A percentile compares a stretch with the other conserved stretches of the same genome.
Evolutionary conservation across 2,329 filamentous ascomycete species (phyloP).

Genomic region (Fusarium avenaceum): DNA sequence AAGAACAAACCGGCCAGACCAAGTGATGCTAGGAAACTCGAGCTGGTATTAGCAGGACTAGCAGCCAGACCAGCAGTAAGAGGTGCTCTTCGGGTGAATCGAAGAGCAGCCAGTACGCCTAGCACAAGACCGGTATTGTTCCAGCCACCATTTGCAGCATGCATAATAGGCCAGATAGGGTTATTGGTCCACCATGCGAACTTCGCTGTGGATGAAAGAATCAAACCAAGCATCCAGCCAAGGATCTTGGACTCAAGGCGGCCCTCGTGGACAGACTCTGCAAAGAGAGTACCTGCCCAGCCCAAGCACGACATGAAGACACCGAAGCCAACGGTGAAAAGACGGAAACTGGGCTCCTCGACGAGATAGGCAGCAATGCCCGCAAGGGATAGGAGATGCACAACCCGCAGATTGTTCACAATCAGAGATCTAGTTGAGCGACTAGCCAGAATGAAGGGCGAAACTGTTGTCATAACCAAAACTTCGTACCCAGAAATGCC

Average conservation of each 20-base stretch:
- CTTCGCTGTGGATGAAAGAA: slow-evolving; percentile 89
- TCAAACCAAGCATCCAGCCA: slow-evolving; percentile 83
- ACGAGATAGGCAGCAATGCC: slow-evolving; percentile 86
- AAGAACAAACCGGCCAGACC: slow-evolving; percentile 90
- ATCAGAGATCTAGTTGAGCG: slow-evolving; percentile 76
- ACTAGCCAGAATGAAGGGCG: slow-evolving; percentile 83
- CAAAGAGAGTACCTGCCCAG: slow-evolving; percentile 85
- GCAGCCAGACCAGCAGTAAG: slow-evolving; percentile 56
- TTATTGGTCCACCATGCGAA: slow-evolving; percentile 97
- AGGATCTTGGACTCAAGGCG: slow-evolving; percentile 86
- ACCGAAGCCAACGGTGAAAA: slow-evolving; percentile 85
- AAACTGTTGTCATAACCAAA: slow-evolving; percentile 85
- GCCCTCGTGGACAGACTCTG: slow-evolving; percentile 79
- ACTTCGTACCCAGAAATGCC: slow-evolving; percentile 97
- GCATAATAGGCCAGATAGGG: slow-evolving; percentile 95
- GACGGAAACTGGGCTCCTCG: slow-evolving; percentile 77
- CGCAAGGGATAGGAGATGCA: slow-evolving; percentile 82
- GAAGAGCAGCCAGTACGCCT: slow-evolving; percentile 79
- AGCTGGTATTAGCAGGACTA: slow-evolving; percentile 67
- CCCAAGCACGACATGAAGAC: slow-evolving; percentile 84
- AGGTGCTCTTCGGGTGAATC: slow-evolving; percentile 78
- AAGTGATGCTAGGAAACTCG: slow-evolving; percentile 77
- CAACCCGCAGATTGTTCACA: slow-evolving; percentile 75
- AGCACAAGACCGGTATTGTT: slow-evolving; percentile 86
- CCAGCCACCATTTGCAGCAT: slow-evolving; percentile 89